Conservation (phyloP, 2,329 filamentous ascomycete genomes). For the Neocucurbitaria cava region DNA sequence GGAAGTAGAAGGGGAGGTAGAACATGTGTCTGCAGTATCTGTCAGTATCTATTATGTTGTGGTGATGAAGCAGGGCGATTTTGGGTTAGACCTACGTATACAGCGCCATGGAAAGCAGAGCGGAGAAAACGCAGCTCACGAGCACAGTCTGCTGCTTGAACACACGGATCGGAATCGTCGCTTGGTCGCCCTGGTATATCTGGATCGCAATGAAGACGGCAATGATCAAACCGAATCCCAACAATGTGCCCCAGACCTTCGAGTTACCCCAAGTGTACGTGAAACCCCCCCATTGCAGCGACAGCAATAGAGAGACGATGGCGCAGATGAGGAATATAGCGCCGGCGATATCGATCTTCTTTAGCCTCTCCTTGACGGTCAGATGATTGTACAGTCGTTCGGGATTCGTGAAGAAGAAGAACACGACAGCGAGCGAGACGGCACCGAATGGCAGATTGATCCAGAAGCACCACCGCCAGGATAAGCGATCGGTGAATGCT, state of each 20-base stretch:
- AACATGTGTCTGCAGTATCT: slow-evolving; percentile 38
- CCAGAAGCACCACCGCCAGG: slow-evolving; percentile 52
- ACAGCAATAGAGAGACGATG: slow-evolving; percentile 43
- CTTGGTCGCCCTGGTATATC: slow-evolving; percentile 35
- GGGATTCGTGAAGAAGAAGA: slow-evolving; percentile 42
- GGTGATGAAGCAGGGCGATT: neutral
- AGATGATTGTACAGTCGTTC: slow-evolving; percentile 36
- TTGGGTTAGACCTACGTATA: slow-evolving; percentile 36
- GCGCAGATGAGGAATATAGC: slow-evolving; percentile 41
- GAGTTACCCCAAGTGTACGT: slow-evolving; percentile 58
- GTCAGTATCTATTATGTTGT: neutral
- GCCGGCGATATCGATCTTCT: slow-evolving; percentile 48
- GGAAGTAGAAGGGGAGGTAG: slow-evolving; percentile 53
- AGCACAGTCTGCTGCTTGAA: slow-evolving; percentile 48
- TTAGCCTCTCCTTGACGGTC: slow-evolving; percentile 41
- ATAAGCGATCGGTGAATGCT: slow-evolving; percentile 48
- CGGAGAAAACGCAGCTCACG: slow-evolving; percentile 42
- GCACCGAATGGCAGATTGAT: slow-evolving; percentile 56
- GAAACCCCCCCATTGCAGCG: slow-evolving; percentile 50
- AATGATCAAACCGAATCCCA: slow-evolving; percentile 56
- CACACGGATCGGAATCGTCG: slow-evolving; percentile 39
- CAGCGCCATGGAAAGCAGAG: slow-evolving; percentile 47
- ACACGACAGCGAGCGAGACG: slow-evolving; percentile 40
- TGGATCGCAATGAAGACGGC: slow-evolving; percentile 52
- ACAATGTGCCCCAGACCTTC: slow-evolving; percentile 58